phyloP scores from a whole-genome alignment of 2,329 filamentous ascomycete species.

The Dactylellina cionopaga region DNA sequence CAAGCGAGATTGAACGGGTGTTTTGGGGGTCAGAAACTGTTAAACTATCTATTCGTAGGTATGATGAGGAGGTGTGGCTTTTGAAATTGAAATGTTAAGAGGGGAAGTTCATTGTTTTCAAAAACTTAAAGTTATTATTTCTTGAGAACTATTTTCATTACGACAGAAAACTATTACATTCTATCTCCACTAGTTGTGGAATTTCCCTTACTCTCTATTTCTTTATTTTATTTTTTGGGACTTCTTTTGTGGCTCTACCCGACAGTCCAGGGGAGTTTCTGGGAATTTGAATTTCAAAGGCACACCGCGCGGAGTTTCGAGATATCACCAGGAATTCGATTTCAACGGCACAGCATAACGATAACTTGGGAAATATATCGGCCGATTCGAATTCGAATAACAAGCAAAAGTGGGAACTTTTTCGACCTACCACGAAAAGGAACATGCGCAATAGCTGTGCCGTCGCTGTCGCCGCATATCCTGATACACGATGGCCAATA shows the following conservation, averaged over 20 bases:
- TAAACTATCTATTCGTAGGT: constrained; percentile 14
- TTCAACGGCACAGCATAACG: too few species aligned
- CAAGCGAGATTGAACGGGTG: constrained; percentile 47
- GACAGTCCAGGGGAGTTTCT: constrained; percentile 12
- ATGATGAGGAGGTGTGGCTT: constrained; percentile 32
- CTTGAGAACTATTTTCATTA: constrained; percentile 10
- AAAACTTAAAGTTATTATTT: not conserved
- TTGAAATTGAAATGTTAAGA: constrained; percentile 11
- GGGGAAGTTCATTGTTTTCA: not conserved
- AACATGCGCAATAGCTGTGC: constrained; percentile 45
- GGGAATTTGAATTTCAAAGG: not conserved
- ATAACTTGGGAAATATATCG: not conserved
- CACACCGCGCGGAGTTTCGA: not conserved
- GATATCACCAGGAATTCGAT: not conserved
- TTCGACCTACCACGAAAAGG: constrained; percentile 7
- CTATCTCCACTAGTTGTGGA: constrained; percentile 8
- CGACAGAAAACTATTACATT: constrained; percentile 20
- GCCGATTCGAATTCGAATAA: not conserved
- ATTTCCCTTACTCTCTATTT: constrained; percentile 4
- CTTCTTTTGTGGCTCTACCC: not conserved
- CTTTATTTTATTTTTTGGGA: not conserved
- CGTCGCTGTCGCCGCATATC: constrained; percentile 44
- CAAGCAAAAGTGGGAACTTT: not conserved
- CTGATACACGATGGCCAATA: constrained; percentile 52
- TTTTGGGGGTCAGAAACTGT: constrained; percentile 6